phyloP scores from a whole-genome alignment of 2,329 filamentous ascomycete species.

The Cladosporium oxysporum region DNA sequence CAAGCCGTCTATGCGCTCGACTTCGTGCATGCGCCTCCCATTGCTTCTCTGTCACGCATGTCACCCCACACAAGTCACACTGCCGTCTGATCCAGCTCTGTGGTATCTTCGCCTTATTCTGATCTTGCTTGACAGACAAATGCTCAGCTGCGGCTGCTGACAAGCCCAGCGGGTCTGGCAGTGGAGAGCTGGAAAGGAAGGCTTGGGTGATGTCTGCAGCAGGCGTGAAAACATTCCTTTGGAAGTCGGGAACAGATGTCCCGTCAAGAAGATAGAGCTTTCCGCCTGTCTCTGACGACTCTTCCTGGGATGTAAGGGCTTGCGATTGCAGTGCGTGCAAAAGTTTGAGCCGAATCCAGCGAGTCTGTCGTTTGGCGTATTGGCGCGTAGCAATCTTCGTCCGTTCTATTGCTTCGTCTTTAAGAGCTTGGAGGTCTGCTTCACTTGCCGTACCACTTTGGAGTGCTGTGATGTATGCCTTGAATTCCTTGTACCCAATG shows the following conservation, averaged over 20 bases:
- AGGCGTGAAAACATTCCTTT: conserved; percentile 62
- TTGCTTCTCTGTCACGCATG: conserved; percentile 57
- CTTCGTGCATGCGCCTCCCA: conserved; percentile 61
- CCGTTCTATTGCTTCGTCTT: conserved; percentile 64
- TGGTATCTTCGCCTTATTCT: conserved; percentile 45
- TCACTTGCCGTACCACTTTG: conserved; percentile 31
- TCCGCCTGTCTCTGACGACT: conserved; percentile 36
- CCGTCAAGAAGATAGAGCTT: conserved; percentile 80
- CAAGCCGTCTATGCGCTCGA: conserved; percentile 50
- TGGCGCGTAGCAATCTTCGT: conserved; percentile 83
- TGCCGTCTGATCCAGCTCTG: conserved; percentile 55
- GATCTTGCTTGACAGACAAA: conserved; percentile 57
- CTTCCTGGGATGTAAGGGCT: neutral
- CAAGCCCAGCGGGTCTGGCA: conserved; percentile 58
- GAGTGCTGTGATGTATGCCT: conserved; percentile 61
- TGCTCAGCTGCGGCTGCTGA: conserved; percentile 58
- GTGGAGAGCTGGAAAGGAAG: conserved; percentile 60
- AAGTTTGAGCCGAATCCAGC: conserved; percentile 85
- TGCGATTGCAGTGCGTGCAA: neutral
- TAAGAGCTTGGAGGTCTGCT: conserved; percentile 57
- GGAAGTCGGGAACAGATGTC: conserved; percentile 66
- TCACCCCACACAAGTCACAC: conserved; percentile 71
- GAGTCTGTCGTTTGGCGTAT: conserved; percentile 80
- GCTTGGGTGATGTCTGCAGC: conserved; percentile 62
- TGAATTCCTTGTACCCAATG: conserved; percentile 93